Evolutionary conservation across 1,139 yeast species (phyloP).

Genomic region (Pichia sp.): DNA sequence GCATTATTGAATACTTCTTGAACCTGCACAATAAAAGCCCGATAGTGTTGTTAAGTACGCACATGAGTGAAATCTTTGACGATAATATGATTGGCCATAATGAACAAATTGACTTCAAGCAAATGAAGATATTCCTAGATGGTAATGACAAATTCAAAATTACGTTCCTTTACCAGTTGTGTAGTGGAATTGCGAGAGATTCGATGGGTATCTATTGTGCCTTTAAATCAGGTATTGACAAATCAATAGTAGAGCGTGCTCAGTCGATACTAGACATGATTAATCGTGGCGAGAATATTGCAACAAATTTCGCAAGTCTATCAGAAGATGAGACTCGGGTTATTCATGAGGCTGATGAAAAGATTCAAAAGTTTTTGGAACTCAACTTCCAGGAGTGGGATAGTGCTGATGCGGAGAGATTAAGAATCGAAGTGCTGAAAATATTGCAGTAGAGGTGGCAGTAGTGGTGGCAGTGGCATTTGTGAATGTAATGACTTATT

Average conservation of each 20-base stretch:
- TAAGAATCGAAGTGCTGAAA: slow-evolving; percentile 3
- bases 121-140: slow-evolving; percentile 7
- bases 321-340: slow-evolving; percentile 3
- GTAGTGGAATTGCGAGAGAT: slow-evolving; percentile 27
- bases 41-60: slow-evolving; percentile 34
- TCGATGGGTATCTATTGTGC: slow-evolving; percentile 38
- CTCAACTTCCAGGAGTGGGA: slow-evolving; percentile 10
- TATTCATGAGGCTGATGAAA: slow-evolving; percentile 1
- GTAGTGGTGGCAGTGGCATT: neutral
- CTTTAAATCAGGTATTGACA: slow-evolving; percentile 29
- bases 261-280: slow-evolving; percentile 6
- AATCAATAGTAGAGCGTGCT: slow-evolving; percentile 27
- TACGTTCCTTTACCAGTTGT: slow-evolving; percentile 30
- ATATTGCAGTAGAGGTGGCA: slow-evolving; percentile 1
- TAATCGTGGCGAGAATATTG: slow-evolving; percentile 3
- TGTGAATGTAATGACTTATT: neutral
- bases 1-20: slow-evolving; percentile 28
- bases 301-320: slow-evolving; percentile 3
- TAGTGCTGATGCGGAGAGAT: neutral
- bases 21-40: slow-evolving; percentile 21
- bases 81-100: slow-evolving; percentile 16
- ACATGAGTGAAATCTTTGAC: slow-evolving; percentile 36
- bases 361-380: slow-evolving; percentile 4
- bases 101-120: slow-evolving; percentile 4
- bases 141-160: slow-evolving; percentile 15